Percentiles rank a stretch among this genome's conserved stretches.
Conservation (phyloP, 768 basidiomycete species). For the Boletus pseudopeckii region DNA sequence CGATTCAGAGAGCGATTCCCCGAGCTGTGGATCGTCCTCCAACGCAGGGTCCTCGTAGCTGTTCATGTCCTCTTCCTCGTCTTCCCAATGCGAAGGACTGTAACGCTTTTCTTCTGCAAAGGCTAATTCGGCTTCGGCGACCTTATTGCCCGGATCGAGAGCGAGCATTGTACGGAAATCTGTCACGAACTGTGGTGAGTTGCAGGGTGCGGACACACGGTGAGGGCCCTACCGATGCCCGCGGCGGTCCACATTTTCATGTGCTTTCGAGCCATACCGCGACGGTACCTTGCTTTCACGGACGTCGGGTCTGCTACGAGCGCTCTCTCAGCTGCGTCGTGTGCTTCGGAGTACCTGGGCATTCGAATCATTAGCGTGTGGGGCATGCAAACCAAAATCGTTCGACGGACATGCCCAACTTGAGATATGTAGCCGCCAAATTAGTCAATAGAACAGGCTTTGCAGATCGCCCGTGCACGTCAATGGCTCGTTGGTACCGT, state of each 20-base stretch:
- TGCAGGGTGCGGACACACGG: too few species aligned
- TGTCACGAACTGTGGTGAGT: constrained; percentile 2
- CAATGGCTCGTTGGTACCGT: constrained; percentile 39
- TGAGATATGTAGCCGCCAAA: constrained; percentile 41
- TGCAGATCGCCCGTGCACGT: constrained; percentile 31
- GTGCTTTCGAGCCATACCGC: constrained; percentile 34
- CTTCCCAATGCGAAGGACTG: neutral
- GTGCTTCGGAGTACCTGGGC: constrained; percentile 28
- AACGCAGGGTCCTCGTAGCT: constrained; percentile 13
- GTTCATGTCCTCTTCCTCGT: neutral
- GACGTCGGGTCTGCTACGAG: constrained; percentile 30
- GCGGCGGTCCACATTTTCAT: constrained; percentile 20
- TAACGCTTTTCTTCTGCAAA: neutral
- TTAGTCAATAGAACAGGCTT: constrained; percentile 41
- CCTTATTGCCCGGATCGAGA: constrained; percentile 26
- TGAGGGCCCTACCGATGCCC: constrained; percentile 16
- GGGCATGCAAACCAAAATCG: neutral
- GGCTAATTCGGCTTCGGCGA: constrained; percentile 18
- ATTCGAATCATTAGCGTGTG: neutral
- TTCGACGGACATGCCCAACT: constrained; percentile 35
- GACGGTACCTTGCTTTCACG: constrained; percentile 34
- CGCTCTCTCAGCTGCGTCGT: constrained; percentile 26
- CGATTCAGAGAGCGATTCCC: constrained; percentile 48
- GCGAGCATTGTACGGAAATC: constrained; percentile 28
- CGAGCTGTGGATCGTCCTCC: constrained; percentile 31